Percentiles rank a stretch among this genome's conserved stretches.
phyloP scores from a whole-genome alignment of 192 early-diverging fungal genomes.

The Linnemannia schmuckeri region DNA sequence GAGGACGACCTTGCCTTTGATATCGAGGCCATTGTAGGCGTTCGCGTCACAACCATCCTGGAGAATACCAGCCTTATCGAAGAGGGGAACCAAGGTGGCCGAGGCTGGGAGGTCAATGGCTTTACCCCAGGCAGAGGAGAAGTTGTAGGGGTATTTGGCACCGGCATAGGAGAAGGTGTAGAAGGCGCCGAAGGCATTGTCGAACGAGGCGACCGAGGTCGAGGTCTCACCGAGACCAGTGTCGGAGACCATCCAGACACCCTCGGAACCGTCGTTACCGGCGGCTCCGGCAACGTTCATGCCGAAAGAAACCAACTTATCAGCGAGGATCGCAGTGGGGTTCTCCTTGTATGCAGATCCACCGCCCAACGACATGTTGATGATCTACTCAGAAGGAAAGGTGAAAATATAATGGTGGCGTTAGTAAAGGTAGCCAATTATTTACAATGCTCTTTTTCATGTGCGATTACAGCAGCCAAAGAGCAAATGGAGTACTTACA shows the following conservation, averaged over 20 bases:
- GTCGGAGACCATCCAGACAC: slow-evolving; percentile 68
- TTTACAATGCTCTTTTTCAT: background rate
- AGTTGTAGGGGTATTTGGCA: slow-evolving; percentile 11
- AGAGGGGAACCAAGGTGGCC: slow-evolving; percentile 30
- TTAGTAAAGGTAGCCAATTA: background rate
- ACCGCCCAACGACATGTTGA: slow-evolving; percentile 80
- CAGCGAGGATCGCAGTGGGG: slow-evolving; percentile 62
- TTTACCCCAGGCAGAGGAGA: slow-evolving; percentile 12
- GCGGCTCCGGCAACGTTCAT: slow-evolving; percentile 72
- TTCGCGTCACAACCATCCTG: slow-evolving; percentile 27
- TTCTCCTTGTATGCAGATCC: slow-evolving; percentile 67
- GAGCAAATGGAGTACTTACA: slow-evolving; percentile 57
- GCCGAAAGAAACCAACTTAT: slow-evolving; percentile 61
- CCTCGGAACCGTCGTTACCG: slow-evolving; percentile 84
- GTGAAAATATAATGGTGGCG: background rate
- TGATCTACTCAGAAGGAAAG: slow-evolving; percentile 46
- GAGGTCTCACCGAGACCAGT: slow-evolving; percentile 68
- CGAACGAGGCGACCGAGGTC: slow-evolving; percentile 72
- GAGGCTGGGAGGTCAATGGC: slow-evolving; percentile 56
- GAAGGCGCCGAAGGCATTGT: slow-evolving; percentile 53
- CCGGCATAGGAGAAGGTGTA: slow-evolving; percentile 28
- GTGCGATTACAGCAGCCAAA: background rate
- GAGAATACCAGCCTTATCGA: slow-evolving; percentile 28
- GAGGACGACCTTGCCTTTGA: slow-evolving; percentile 42
- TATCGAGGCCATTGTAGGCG: slow-evolving; percentile 10